Percentiles rank a stretch among this genome's conserved stretches.
Conservation (phyloP, 2,329 filamentous ascomycete genomes). For the Zymoseptoria passerinii region DNA sequence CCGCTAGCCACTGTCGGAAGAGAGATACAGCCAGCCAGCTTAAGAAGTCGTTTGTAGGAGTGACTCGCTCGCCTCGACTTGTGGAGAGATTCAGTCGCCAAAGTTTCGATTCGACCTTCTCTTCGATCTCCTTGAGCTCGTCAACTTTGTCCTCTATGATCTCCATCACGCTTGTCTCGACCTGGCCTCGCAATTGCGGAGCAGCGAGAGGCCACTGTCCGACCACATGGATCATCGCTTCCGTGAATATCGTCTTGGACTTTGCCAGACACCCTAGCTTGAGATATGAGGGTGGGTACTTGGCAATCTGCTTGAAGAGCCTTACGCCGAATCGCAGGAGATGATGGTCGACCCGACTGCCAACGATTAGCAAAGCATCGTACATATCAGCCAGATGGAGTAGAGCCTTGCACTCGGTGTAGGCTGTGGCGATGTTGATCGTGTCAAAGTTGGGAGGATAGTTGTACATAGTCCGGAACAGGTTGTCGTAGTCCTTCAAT, state of each 20-base stretch:
- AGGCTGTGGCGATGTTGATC: slow-evolving; percentile 84
- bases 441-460: slow-evolving; percentile 73
- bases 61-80: slow-evolving; percentile 71
- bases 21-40: slow-evolving; percentile 84
- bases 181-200: slow-evolving; percentile 62
- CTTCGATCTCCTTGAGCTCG: slow-evolving; percentile 75
- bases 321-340: slow-evolving; percentile 83
- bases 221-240: slow-evolving; percentile 87
- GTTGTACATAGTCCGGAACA: slow-evolving; percentile 95
- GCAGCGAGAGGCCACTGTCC: slow-evolving; percentile 84
- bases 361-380: slow-evolving; percentile 79
- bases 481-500: slow-evolving; percentile 86
- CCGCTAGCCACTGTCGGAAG: slow-evolving; percentile 88
- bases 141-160: slow-evolving; percentile 93
- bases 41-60: slow-evolving; percentile 68
- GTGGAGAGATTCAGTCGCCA: slow-evolving; percentile 76
- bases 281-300: slow-evolving; percentile 87
- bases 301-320: slow-evolving; percentile 92
- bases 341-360: slow-evolving; percentile 86
- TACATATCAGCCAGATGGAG: slow-evolving; percentile 89
- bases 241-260: slow-evolving; percentile 64
- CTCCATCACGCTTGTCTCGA: slow-evolving; percentile 71
- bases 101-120: slow-evolving; percentile 69
- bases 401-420: slow-evolving; percentile 87
- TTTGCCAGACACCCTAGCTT: slow-evolving; percentile 80